These are phyloP conservation scores for Mortierella sp. DNA, from an alignment of 371 early-diverging fungal genomes.

Conservation along the genomic window DNA sequence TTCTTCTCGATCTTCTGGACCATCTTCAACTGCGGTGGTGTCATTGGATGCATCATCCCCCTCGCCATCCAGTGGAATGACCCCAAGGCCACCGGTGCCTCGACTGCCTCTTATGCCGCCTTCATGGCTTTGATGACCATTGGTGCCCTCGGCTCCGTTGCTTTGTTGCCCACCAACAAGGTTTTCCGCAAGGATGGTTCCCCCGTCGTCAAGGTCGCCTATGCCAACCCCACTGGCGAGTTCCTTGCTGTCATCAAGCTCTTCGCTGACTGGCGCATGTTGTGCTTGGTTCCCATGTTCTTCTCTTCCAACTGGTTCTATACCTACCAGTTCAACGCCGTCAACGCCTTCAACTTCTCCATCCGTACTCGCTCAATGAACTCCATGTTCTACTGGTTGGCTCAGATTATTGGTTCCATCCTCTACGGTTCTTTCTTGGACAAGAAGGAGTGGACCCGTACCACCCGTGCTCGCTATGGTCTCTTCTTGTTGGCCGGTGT, in stretches of 20 bases:
- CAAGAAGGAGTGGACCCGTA: slow-evolving; percentile 58
- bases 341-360: slow-evolving; percentile 70
- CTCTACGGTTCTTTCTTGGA: slow-evolving; percentile 72
- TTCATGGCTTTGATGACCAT: slow-evolving; percentile 76
- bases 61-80: slow-evolving; percentile 73
- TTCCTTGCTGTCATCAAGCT: slow-evolving; percentile 69
- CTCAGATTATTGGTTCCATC: slow-evolving; percentile 76
- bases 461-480: slow-evolving; percentile 68
- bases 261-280: slow-evolving; percentile 76
- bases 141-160: slow-evolving; percentile 67
- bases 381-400: slow-evolving; percentile 77
- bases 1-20: slow-evolving; percentile 77
- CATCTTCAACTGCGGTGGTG: slow-evolving; percentile 85
- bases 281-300: slow-evolving; percentile 76
- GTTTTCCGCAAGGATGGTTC: slow-evolving; percentile 77
- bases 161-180: slow-evolving; percentile 69
- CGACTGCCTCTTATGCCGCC: slow-evolving; percentile 73
- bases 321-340: slow-evolving; percentile 75
- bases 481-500: slow-evolving; percentile 61
- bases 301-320: slow-evolving; percentile 85
- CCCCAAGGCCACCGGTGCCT: slow-evolving; percentile 58
- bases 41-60: slow-evolving; percentile 81
- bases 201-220: slow-evolving; percentile 64
- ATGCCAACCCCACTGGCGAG: slow-evolving; percentile 69
- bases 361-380: slow-evolving; percentile 75